Evolutionary conservation across 257 asterid genomes (phyloP).

Genomic region (Solanum rostratum): DNA sequence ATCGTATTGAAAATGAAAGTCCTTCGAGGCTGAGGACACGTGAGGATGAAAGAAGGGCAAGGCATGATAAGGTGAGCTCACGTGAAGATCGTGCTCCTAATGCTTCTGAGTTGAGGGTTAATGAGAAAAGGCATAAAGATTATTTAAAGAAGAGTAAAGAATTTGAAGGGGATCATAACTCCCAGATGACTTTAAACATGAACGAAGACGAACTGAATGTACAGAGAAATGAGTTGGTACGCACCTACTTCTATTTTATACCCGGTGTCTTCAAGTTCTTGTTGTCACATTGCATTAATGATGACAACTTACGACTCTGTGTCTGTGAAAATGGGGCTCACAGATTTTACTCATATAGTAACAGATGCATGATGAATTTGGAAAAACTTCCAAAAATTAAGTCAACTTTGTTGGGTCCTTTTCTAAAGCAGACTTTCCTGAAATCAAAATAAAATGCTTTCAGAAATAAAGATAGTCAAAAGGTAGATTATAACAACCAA

Average conservation of each 20-base stretch:
- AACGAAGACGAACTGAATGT: constrained; percentile 47
- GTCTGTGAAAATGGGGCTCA: neutral
- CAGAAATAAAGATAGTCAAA: neutral
- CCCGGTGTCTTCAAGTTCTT: constrained; percentile 6
- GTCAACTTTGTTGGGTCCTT: neutral
- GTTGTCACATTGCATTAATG: neutral
- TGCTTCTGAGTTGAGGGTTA: constrained; percentile 54
- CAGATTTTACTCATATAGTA: neutral
- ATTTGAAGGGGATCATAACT: constrained; percentile 51
- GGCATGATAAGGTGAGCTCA: constrained; percentile 49
- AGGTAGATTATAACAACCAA: neutral
- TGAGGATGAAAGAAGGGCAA: constrained; percentile 65
- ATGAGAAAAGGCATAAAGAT: constrained; percentile 48
- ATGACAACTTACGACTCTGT: neutral
- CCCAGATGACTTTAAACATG: constrained; percentile 38
- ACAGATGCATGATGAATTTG: neutral
- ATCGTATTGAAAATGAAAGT: constrained; percentile 56
- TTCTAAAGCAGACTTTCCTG: neutral
- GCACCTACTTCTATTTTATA: constrained; percentile 25
- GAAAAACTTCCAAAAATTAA: neutral
- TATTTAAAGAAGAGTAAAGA: constrained; percentile 56
- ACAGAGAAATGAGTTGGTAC: constrained; percentile 69
- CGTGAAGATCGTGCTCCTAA: constrained; percentile 49
- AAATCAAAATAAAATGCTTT: neutral
- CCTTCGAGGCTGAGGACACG: constrained; percentile 53